Evolutionary conservation across 164 flowering plant genomes (phyloP), one percentile per base, ranked within the genome.

Genomic region (Cinnamomum micranthum): DNA sequence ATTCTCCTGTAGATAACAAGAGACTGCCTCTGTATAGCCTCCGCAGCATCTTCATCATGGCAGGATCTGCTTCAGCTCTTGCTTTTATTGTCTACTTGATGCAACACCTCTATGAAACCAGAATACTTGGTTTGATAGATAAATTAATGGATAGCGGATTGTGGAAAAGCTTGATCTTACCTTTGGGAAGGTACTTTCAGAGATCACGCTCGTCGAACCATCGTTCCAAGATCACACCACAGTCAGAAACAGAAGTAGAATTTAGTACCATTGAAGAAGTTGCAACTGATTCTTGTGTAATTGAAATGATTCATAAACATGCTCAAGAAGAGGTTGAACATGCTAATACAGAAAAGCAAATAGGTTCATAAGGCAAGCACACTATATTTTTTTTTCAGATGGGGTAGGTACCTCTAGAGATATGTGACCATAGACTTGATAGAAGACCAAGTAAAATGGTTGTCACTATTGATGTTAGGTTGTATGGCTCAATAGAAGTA

Each of bases 21-120:
- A 73, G 75, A 20, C 75, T 73, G 12, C 33, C 28, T 14, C 20
- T 73, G 6, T 15, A 41, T 14, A 73, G 75, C 22, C 23, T 73
- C 31, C 55, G 75, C 2, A 31, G 68, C 22, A 65, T 73, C 75
- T 73, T n/a, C 68, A 33, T 73, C 28, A 63, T 63, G 15, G 35
- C 33, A 6, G 75, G 75, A 14, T 13, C 27, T 9, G n/a, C 67
- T 73, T 73, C 75, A 7, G 33, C 25, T 3, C 6, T 63, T 6
- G 68, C 68, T 1, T 25, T 73, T 31, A 2, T 35, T 6, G 10
- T 63, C 15, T 73, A 19, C 75, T 62, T 62, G 6, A 14, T 62
- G 17, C 35, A 17, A 4, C 35, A 9, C 65, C 17, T 71, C 6
- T 71, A 71, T 28, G 28, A 28, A 28, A 28, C 35, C 47, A 67